phyloP scores from a whole-genome alignment of 2,329 filamentous ascomycete species.

The Sordariomycetes sp. region DNA sequence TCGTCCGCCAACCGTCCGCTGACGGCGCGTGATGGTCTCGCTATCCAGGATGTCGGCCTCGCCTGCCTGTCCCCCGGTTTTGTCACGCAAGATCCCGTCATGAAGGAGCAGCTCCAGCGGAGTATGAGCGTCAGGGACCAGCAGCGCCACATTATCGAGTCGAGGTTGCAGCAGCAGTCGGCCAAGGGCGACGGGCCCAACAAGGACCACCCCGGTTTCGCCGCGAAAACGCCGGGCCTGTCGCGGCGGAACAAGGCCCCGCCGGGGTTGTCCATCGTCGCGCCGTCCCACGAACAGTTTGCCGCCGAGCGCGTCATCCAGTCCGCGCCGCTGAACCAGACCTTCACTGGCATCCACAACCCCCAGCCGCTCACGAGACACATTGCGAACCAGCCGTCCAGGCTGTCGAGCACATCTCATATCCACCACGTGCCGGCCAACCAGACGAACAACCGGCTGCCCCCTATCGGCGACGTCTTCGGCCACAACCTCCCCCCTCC shows the following conservation, averaged over 20 bases:
- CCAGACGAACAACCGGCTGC: constrained; percentile 83
- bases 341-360: constrained; percentile 82
- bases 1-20: constrained; percentile 57
- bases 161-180: constrained; percentile 74
- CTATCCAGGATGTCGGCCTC: constrained; percentile 83
- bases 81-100: constrained; percentile 87
- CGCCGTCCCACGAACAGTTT: constrained; percentile 83
- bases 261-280: constrained; percentile 85
- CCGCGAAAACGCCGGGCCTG: constrained; percentile 60
- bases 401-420: constrained; percentile 71
- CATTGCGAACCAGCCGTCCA: constrained; percentile 68
- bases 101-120: constrained; percentile 89
- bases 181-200: constrained; percentile 61
- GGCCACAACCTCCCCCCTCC: constrained; percentile 51
- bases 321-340: constrained; percentile 87
- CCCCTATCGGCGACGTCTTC: constrained; percentile 91
- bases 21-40: constrained; percentile 66
- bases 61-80: constrained; percentile 94
- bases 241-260: constrained; percentile 68
- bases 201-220: constrained; percentile 31
- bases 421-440: constrained; percentile 81
- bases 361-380: constrained; percentile 65
- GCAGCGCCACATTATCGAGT: constrained; percentile 89
- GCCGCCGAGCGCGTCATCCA: constrained; percentile 92
- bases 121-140: constrained; percentile 90